Evolutionary conservation across 2,329 filamentous ascomycete genomes (phyloP).

Genomic region (Lecanicillium sp.): DNA sequence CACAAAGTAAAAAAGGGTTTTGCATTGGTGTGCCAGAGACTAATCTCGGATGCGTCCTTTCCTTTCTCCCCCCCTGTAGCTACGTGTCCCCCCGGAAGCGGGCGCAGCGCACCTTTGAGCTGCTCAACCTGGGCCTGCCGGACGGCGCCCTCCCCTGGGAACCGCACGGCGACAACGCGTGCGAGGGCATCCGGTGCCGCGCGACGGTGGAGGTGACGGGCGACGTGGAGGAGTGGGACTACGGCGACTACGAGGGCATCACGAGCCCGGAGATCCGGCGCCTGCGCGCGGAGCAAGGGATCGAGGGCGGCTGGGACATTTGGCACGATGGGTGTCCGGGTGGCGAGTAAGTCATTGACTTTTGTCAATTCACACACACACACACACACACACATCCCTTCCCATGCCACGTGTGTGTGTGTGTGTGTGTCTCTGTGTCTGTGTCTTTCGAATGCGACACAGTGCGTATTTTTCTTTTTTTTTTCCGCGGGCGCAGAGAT

Average conservation of each 20-base stretch:
- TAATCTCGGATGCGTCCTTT: too few species aligned
- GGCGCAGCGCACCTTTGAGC: constrained; percentile 83
- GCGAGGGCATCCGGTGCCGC: constrained; percentile 41
- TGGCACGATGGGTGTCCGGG: constrained; percentile 84
- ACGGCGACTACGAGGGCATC: constrained; percentile 80
- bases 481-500: not conserved
- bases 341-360: constrained; percentile 67
- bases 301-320: constrained; percentile 66
- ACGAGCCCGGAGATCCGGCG: constrained; percentile 63
- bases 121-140: constrained; percentile 69
- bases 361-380: too few species aligned
- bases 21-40: not conserved
- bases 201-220: constrained; percentile 63
- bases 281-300: constrained; percentile 50
- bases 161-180: constrained; percentile 34
- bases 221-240: constrained; percentile 79
- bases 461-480: too few species aligned
- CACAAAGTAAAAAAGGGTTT: not conserved
- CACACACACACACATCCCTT: too few species aligned
- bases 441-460: too few species aligned
- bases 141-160: constrained; percentile 66
- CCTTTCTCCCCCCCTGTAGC: constrained; percentile 30
- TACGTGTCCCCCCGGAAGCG: constrained; percentile 84
- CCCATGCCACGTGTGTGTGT: too few species aligned
- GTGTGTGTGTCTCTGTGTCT: too few species aligned